Conservation (phyloP, 768 basidiomycete genomes). For the Lepiota brunneoincarnata region DNA sequence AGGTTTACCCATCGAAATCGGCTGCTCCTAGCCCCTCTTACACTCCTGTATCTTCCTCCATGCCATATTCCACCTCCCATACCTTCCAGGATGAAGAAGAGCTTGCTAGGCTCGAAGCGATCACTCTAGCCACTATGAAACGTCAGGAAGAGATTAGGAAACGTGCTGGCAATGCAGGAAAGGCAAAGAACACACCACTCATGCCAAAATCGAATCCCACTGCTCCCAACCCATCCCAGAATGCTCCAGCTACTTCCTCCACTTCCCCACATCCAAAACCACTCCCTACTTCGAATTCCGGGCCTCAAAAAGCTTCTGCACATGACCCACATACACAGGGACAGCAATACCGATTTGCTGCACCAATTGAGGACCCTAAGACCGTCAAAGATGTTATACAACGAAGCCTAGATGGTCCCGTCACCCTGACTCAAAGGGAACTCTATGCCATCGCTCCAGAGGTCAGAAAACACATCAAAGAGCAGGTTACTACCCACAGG, state of each 20-base stretch:
- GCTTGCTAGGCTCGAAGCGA: background rate
- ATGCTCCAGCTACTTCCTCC: no score
- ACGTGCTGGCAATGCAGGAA: background rate
- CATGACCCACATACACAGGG: no score
- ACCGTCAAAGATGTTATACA: no score
- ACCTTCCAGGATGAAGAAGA: background rate
- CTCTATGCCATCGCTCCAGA: slow-evolving; percentile 2
- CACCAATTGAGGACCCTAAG: background rate
- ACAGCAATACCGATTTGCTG: background rate
- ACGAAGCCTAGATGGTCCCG: background rate
- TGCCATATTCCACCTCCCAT: no score
- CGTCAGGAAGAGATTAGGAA: background rate
- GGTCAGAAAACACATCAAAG: background rate
- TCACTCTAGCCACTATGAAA: background rate
- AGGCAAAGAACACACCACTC: background rate
- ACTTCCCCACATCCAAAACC: no score
- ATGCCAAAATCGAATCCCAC: background rate
- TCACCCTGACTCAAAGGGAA: slow-evolving; percentile 11
- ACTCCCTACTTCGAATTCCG: no score
- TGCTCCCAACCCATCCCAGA: no score
- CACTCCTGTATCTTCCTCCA: no score
- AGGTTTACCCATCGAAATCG: background rate
- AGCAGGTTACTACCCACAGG: background rate
- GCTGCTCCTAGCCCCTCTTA: no score
- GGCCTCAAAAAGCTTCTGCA: no score